Percentiles rank a stretch among this genome's conserved stretches.
phyloP scores from a whole-genome alignment of 2,329 filamentous ascomycete genomes.

The Fusarium austroafricanum region DNA sequence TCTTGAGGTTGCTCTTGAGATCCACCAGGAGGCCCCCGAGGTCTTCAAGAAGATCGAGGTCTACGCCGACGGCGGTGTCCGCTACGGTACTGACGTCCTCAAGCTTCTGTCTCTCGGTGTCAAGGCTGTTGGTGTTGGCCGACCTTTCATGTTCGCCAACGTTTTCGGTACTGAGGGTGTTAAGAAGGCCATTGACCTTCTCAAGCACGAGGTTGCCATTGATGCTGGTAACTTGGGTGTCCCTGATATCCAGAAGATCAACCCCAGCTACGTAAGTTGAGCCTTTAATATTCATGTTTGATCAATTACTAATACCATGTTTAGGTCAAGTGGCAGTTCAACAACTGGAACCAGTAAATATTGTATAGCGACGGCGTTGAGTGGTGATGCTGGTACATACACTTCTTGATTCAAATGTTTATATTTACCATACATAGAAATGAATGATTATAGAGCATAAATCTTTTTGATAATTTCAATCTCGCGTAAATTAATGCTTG shows the following conservation, averaged over 20 bases:
- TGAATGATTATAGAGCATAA: conserved; percentile 6
- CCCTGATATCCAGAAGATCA: conserved; percentile 52
- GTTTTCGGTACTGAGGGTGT: conserved; percentile 63
- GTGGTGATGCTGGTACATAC: conserved; percentile 34
- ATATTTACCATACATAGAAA: conserved; percentile 22
- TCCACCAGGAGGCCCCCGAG: conserved; percentile 52
- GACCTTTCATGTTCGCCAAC: conserved; percentile 66
- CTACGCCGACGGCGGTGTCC: conserved; percentile 57
- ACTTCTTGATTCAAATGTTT: conserved; percentile 30
- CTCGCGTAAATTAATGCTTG: not conserved
- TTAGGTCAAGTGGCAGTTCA: conserved; percentile 44
- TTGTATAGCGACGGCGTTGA: conserved; percentile 2
- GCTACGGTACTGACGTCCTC: conserved; percentile 57
- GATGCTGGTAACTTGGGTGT: conserved; percentile 59
- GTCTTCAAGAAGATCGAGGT: conserved; percentile 55
- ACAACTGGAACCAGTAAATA: conserved; percentile 42
- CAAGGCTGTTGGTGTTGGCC: conserved; percentile 59
- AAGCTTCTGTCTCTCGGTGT: conserved; percentile 59
- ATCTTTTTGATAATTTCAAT: not conserved
- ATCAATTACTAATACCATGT: not conserved
- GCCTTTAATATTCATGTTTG: accelerated
- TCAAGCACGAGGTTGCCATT: conserved; percentile 62
- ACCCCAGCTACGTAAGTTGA: conserved; percentile 42
- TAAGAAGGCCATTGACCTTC: conserved; percentile 55
- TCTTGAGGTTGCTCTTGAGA: conserved; percentile 55